Base-by-base conservation (phyloP, 1,139 yeast genomes). In the Suhomyces panamericanus region DNA sequence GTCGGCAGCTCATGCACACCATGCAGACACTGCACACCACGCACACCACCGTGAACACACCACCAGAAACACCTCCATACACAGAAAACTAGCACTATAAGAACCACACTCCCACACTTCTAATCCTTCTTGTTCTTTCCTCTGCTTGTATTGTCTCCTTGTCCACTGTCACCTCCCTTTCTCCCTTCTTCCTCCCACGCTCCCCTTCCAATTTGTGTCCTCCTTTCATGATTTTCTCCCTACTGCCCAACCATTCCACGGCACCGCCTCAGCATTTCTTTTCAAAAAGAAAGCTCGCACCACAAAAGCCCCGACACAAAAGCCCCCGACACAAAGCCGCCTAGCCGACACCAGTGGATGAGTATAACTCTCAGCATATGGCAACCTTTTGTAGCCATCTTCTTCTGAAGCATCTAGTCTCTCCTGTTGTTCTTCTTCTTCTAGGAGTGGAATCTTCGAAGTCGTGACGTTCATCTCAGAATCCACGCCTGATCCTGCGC, bases 261-360 rank as follows among this genome's bases (percentile, higher is more conserved):
- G 37, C 38, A 32, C 44, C 38, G 40, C 44, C 41, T 32, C 44
- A 14, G 16, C 32, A 32, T 42, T 42, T 32, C 44, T 42, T 42
- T 42, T 42, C 26, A 9, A 26, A 41, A 40, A 26, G 17, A 30
- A 15, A 35, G 26, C 24, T 33, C 20, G 35, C 35, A 30, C 31
- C 43, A 40, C 43, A 40, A 35, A 39, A 14, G 7, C 32, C 32
- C 16, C 32, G 29, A 26, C 29, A 26, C 29, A 26, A 26, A 20
- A 28, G 30, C 32, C 17, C 17, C 27, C 15, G 35, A 29, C 41
- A 42, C 44, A 42, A 37, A 42, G 29, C 32, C 28, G 11, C 35
- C 30, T 32, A 32, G 38, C 41, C 41, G 38, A 42, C 38, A 13
- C 36, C 10, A 11, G 13, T 31, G 30, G 40, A 38, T 13, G 33